Evolutionary conservation across 2,329 filamentous ascomycete species (phyloP).

Genomic region (Fusarium sp.): DNA sequence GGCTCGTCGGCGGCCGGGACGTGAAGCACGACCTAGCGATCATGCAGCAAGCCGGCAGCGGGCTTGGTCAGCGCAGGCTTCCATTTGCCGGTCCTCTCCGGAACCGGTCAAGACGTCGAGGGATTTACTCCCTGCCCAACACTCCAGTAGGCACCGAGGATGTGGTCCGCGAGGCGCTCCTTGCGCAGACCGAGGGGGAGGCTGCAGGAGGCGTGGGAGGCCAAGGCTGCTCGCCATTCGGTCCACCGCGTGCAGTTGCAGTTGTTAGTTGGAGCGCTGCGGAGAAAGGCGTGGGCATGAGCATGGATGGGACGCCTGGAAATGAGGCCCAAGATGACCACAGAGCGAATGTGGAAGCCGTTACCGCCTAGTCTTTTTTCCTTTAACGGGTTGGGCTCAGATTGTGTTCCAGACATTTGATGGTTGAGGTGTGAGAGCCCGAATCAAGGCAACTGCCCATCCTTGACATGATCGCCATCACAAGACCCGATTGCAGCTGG

Average conservation of each 20-base stretch:
- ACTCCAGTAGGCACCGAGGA: slow-evolving; percentile 32
- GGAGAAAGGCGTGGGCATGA: slow-evolving; percentile 9
- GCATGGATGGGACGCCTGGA: slow-evolving; percentile 4
- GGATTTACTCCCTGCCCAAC: slow-evolving; percentile 18
- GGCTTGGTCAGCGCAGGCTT: slow-evolving; percentile 26
- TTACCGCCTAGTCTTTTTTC: slow-evolving; percentile 6
- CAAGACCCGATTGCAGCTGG: slow-evolving; percentile 36
- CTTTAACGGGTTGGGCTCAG: slow-evolving; percentile 21
- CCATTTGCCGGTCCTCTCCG: slow-evolving; percentile 29
- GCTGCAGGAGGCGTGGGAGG: slow-evolving; percentile 33
- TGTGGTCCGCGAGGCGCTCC: slow-evolving; percentile 31
- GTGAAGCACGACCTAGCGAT: slow-evolving; percentile 36
- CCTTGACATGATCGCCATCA: slow-evolving; percentile 34
- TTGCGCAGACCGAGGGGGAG: slow-evolving; percentile 36
- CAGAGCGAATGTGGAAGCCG: slow-evolving; percentile 6
- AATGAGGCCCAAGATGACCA: slow-evolving; percentile 29
- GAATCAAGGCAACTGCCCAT: slow-evolving; percentile 33
- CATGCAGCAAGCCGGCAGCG: slow-evolving; percentile 33
- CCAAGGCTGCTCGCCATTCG: slow-evolving; percentile 29
- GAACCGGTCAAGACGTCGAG: slow-evolving; percentile 39
- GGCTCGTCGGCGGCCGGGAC: neutral
- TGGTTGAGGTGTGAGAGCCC: slow-evolving; percentile 17
- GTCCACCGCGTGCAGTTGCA: slow-evolving; percentile 3
- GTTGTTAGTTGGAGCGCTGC: slow-evolving; percentile 7
- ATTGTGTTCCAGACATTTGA: slow-evolving; percentile 1